Evolutionary conservation across 2,329 filamentous ascomycete species (phyloP).

Genomic region (Trichoderma brevicompactum): DNA sequence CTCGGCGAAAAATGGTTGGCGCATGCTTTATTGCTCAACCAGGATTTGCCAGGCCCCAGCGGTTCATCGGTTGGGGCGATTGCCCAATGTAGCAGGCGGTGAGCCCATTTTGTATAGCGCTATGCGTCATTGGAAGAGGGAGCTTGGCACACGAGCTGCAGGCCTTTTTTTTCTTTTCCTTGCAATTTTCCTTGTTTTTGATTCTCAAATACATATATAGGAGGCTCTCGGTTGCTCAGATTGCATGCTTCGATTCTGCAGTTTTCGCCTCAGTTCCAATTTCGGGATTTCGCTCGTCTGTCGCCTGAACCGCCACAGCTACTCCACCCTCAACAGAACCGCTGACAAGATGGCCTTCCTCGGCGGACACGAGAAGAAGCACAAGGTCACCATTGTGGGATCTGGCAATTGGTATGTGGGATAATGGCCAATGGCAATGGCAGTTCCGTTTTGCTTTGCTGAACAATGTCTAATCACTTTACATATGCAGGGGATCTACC

Average conservation of each 20-base stretch:
- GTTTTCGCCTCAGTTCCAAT: slow-evolving; percentile 29
- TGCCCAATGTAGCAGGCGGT: slow-evolving; percentile 33
- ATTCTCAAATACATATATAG: slow-evolving; percentile 14
- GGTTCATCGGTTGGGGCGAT: slow-evolving; percentile 30
- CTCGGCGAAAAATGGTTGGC: slow-evolving; percentile 30
- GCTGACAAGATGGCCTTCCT: slow-evolving; percentile 44
- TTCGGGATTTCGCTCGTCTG: slow-evolving; percentile 29
- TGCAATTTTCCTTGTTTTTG: neutral
- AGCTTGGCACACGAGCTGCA: slow-evolving; percentile 25
- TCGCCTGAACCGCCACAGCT: slow-evolving; percentile 31
- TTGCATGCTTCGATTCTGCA: slow-evolving; percentile 36
- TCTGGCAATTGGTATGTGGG: slow-evolving; percentile 87
- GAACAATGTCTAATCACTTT: slow-evolving; percentile 1
- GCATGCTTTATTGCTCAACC: neutral
- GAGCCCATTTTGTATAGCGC: neutral
- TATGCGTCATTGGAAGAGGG: slow-evolving; percentile 25
- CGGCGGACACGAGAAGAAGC: slow-evolving; percentile 67
- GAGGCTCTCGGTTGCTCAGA: slow-evolving; percentile 1
- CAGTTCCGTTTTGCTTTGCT: too few relatives aligned
- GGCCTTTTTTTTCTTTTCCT: slow-evolving; percentile 6
- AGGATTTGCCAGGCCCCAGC: neutral
- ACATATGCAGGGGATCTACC: slow-evolving; percentile 76
- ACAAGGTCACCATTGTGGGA: slow-evolving; percentile 92
- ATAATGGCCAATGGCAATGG: neutral
- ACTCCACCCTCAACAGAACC: slow-evolving; percentile 30